Base-by-base conservation (phyloP, 2,329 filamentous ascomycete genomes). In the Cladosporium sp. region DNA sequence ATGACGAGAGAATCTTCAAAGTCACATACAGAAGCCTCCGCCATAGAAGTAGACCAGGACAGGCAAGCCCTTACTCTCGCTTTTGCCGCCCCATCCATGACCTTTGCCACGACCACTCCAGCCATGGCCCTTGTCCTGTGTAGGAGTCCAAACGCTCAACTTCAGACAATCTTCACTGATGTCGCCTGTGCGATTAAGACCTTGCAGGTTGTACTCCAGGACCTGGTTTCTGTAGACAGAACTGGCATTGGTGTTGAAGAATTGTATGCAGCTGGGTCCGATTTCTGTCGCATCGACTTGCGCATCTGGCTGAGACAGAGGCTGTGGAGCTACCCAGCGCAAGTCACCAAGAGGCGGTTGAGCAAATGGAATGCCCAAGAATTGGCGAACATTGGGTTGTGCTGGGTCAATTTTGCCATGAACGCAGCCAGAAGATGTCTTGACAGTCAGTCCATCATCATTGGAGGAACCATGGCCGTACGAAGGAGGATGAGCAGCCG, bases 371-470 rank as follows among this genome's bases (percentile, higher is more conserved):
- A 69, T 61, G n/a, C 66, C 63, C 14, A 66, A 60, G 55, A 65
- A 69, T 25, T 67, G 64, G 25, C 86, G 84, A 77, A 83, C 86
- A 6, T 82, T 83, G 3, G 86, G 86, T 75, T 89, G 89, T 59
- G 87, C 78, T 0, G 84, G 86, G 57, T 90, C 70, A 73, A 79
- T 78, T 65, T 81, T 82, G 67, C 79, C 77, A 64, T 75, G 59
- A 45, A 20, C 40, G 34, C 49, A 40, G 38, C 56, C 56, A 11
- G 47, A 51, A 7, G 47, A 28, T 17, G 56, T 59, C 19, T 59
- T 37, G 6, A 59, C 56, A 3, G 49, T 52, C 39, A 59, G 19
- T 11, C 14, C 38, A 47, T 52, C 56, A 15, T 59, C 3, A 7
- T 19, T 17, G 25, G 55, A 12, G 34, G 42, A 40, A 15, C 34